Evolutionary conservation across 768 basidiomycete species (phyloP).

Genomic region (Boletus insuetus): DNA sequence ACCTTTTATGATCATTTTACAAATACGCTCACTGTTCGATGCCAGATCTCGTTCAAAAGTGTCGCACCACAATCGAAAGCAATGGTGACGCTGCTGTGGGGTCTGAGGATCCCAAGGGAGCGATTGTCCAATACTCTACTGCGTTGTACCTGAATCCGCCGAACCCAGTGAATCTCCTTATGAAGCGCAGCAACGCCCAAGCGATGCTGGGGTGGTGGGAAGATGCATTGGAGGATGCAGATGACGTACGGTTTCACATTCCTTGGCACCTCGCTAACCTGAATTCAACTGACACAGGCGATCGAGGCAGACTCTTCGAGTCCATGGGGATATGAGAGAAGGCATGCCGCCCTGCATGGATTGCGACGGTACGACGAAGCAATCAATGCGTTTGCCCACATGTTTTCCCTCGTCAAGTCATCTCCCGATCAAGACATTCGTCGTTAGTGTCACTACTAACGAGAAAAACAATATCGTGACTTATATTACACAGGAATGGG

Average conservation of each 20-base stretch:
- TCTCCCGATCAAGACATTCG: not conserved
- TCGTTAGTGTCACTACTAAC: not conserved
- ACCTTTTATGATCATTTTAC: too few species aligned
- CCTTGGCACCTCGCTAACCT: not conserved
- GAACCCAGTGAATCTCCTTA: not conserved
- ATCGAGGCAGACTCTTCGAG: not conserved
- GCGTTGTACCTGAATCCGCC: too few species aligned
- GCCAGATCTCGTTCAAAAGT: not conserved
- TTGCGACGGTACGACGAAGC: constrained; percentile 2
- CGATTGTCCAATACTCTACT: not conserved
- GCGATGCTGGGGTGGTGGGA: not conserved
- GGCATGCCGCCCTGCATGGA: not conserved
- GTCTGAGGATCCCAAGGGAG: not conserved
- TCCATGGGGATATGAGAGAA: constrained; percentile 2
- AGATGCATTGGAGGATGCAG: constrained; percentile 11
- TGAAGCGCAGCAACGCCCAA: constrained; percentile 4
- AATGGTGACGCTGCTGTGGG: not conserved
- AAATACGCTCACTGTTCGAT: too few species aligned
- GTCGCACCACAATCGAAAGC: not conserved
- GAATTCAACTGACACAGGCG: not conserved
- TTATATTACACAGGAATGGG: not conserved
- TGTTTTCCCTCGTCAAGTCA: constrained; percentile 1
- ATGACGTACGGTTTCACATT: not conserved
- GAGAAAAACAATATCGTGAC: not conserved
- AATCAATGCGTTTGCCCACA: not conserved